Percentiles rank a stretch among this genome's conserved stretches.
Evolutionary conservation across 257 asterid genomes (phyloP).

Genomic region (Penstemon newberryi): DNA sequence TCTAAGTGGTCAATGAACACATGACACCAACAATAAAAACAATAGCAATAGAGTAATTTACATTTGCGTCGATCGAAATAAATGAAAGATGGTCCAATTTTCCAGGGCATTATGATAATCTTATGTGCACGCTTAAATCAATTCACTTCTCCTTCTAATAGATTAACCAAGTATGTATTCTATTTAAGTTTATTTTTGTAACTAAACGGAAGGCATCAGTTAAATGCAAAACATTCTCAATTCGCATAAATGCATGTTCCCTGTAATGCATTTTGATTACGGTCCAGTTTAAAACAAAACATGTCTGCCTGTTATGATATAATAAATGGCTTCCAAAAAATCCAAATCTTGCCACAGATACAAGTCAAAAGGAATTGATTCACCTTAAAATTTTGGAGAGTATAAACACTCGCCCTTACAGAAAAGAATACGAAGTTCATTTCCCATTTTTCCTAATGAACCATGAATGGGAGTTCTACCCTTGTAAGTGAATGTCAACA

Average conservation of each 20-base stretch:
- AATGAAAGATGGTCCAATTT: conserved; percentile 6
- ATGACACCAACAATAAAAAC: conserved; percentile 12
- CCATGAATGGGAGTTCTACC: conserved; percentile 9
- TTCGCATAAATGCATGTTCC: conserved; percentile 1
- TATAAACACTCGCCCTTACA: background rate
- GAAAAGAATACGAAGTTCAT: background rate
- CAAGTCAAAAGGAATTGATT: conserved; percentile 14
- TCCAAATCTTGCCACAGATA: background rate
- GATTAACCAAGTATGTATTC: conserved; percentile 12
- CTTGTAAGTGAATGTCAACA: background rate
- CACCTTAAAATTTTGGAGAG: conserved; percentile 3
- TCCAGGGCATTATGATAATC: conserved; percentile 10
- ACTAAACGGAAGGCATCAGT: conserved; percentile 3
- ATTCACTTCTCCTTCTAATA: conserved; percentile 22
- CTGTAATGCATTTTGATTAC: background rate
- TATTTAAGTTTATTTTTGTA: conserved; percentile 11
- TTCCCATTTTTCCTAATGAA: background rate
- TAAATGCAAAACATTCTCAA: conserved; percentile 1
- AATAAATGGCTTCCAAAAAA: conserved; percentile 4
- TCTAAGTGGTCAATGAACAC: conserved; percentile 21
- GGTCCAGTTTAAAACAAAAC: conserved; percentile 4
- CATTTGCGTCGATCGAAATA: conserved; percentile 10
- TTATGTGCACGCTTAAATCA: conserved; percentile 4
- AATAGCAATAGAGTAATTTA: conserved; percentile 9
- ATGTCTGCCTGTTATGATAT: background rate